phyloP scores from a whole-genome alignment of 2,329 filamentous ascomycete genomes.

The Drechslerella stenobrocha region DNA sequence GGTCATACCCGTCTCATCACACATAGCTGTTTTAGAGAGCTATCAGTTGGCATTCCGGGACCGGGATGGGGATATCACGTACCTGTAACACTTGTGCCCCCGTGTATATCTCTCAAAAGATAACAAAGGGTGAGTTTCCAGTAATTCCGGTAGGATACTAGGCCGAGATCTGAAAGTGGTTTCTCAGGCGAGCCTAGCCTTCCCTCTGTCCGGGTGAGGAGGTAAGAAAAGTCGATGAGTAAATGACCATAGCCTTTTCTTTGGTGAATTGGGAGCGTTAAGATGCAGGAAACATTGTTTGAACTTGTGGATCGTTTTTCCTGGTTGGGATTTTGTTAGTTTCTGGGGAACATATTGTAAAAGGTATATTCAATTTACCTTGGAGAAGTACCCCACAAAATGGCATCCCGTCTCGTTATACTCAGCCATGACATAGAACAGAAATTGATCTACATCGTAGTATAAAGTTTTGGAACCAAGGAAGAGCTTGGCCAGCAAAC shows the following conservation, averaged over 20 bases:
- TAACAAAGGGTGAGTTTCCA: slow-evolving; percentile 89
- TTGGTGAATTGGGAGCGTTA: slow-evolving; percentile 94
- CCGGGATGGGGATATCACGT: slow-evolving; percentile 8
- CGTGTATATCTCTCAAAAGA: slow-evolving; percentile 66
- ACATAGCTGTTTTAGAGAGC: slow-evolving; percentile 68
- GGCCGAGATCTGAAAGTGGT: slow-evolving; percentile 93
- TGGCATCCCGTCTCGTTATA: slow-evolving; percentile 90
- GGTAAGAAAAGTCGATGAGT: slow-evolving; percentile 96
- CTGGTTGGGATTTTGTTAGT: slow-evolving; percentile 45
- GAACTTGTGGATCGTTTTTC: slow-evolving; percentile 92
- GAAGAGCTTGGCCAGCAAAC: slow-evolving; percentile 92
- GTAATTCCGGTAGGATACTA: slow-evolving; percentile 96
- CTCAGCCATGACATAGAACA: slow-evolving; percentile 97
- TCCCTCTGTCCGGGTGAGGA: slow-evolving; percentile 86
- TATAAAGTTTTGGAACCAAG: slow-evolving; percentile 98
- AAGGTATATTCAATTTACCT: no score
- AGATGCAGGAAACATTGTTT: slow-evolving; percentile 96
- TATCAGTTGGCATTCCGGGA: slow-evolving; percentile 56
- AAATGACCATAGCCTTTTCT: slow-evolving; percentile 96
- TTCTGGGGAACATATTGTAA: no score
- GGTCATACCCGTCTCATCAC: slow-evolving; percentile 90
- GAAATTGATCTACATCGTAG: slow-evolving; percentile 94
- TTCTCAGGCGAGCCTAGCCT: slow-evolving; percentile 97
- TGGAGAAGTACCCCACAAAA: slow-evolving; percentile 99
- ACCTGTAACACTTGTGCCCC: slow-evolving; percentile 52